phyloP scores from a whole-genome alignment of 805 yeast species.

The Kazachstania psychrophila region DNA sequence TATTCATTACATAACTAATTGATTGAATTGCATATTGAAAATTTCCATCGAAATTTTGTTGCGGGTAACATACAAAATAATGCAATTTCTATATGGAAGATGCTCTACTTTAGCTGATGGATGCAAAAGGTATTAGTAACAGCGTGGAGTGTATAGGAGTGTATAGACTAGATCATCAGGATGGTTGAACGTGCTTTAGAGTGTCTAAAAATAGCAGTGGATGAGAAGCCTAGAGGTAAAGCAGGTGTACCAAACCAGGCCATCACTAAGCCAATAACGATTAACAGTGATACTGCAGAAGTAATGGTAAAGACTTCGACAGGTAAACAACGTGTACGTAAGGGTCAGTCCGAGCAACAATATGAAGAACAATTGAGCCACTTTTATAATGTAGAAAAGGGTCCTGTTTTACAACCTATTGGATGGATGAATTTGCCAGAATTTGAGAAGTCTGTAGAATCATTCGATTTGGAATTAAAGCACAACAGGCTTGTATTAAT shows the following conservation, averaged over 20 bases:
- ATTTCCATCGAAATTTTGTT: background rate
- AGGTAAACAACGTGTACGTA: constrained; percentile 44
- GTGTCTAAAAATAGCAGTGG: no score
- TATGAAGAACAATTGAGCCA: constrained; percentile 42
- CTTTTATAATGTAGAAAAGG: constrained; percentile 37
- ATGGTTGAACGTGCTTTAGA: background rate
- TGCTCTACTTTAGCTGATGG: background rate
- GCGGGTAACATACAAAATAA: background rate
- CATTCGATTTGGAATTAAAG: constrained; percentile 34
- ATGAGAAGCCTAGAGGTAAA: no score
- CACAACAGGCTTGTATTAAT: constrained; percentile 47
- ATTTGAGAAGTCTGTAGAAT: constrained; percentile 8
- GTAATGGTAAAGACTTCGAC: constrained; percentile 39
- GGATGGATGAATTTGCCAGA: constrained; percentile 14
- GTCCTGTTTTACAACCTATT: constrained; percentile 48
- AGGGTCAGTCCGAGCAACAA: constrained; percentile 63
- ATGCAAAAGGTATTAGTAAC: background rate
- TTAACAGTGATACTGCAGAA: constrained; percentile 31
- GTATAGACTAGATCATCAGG: background rate
- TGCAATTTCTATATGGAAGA: background rate
- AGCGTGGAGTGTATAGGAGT: background rate
- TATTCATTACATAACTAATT: no score
- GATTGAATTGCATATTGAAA: no score
- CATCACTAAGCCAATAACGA: constrained; percentile 20
- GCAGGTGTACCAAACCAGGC: constrained; percentile 9